Evolutionary conservation across 2,329 filamentous ascomycete genomes (phyloP).

Genomic region (Trichoderma sp.): DNA sequence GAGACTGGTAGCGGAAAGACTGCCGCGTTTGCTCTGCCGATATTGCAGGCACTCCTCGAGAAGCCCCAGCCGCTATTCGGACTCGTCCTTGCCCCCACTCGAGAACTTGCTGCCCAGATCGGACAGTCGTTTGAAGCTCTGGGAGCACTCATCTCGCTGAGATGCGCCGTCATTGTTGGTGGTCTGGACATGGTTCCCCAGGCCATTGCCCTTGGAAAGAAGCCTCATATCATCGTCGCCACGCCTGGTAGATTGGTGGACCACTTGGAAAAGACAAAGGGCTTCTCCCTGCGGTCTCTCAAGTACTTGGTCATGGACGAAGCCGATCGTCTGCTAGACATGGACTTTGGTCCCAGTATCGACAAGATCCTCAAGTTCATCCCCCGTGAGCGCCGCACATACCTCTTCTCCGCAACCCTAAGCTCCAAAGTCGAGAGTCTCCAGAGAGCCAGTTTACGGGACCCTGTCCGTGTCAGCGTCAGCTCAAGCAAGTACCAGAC

Average conservation of each 20-base stretch:
- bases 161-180: constrained; percentile 83
- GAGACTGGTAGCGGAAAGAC: constrained; percentile 98
- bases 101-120: constrained; percentile 92
- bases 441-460: constrained; percentile 83
- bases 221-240: constrained; percentile 90
- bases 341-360: constrained; percentile 90
- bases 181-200: constrained; percentile 96
- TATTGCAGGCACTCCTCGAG: constrained; percentile 86
- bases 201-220: constrained; percentile 88
- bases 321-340: constrained; percentile 86
- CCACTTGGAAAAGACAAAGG: constrained; percentile 95
- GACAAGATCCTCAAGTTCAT: constrained; percentile 93
- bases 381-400: constrained; percentile 75
- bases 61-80: constrained; percentile 83
- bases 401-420: constrained; percentile 93
- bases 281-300: constrained; percentile 78
- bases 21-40: constrained; percentile 89
- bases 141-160: constrained; percentile 82
- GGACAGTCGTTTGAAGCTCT: constrained; percentile 84
- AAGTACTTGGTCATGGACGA: constrained; percentile 96
- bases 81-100: constrained; percentile 88
- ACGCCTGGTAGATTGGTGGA: constrained; percentile 88
- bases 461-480: constrained; percentile 81
- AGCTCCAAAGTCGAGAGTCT: constrained; percentile 90
- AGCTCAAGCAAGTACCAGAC: constrained; percentile 86